A percentile compares a stretch with the other conserved stretches of the same genome.
These are phyloP conservation scores for Pichia pseudocactophila DNA, from an alignment of 805 yeast species.

Conservation along the genomic window DNA sequence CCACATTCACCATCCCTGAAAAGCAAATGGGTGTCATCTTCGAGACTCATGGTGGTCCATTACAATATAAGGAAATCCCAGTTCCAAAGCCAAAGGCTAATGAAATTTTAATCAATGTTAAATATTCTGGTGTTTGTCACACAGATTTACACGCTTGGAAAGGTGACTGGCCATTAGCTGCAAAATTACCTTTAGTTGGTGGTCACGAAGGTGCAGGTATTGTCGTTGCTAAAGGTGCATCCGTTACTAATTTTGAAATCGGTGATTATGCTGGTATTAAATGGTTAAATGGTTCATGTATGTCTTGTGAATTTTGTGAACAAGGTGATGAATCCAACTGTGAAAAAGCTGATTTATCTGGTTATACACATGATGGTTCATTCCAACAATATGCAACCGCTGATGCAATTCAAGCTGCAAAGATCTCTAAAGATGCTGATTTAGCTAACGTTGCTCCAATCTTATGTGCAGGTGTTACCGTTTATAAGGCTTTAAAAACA, in stretches of 20 bases:
- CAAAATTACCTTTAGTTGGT: conserved; percentile 54
- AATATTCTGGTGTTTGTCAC: conserved; percentile 70
- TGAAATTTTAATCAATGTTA: conserved; percentile 56
- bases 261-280: conserved; percentile 64
- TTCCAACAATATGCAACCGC: conserved; percentile 49
- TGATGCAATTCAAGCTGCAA: conserved; percentile 43
- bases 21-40: conserved; percentile 67
- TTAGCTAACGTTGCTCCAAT: conserved; percentile 41
- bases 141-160: conserved; percentile 70
- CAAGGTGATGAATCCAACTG: conserved; percentile 56
- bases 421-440: conserved; percentile 37
- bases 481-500: conserved; percentile 45
- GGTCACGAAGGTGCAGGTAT: conserved; percentile 73
- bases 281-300: conserved; percentile 62
- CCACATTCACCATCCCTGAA: conserved; percentile 38
- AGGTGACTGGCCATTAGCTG: conserved; percentile 61
- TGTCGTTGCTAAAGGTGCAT: conserved; percentile 54
- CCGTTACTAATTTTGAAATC: conserved; percentile 49
- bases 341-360: conserved; percentile 59
- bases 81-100: conserved; percentile 59
- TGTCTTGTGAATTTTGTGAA: conserved; percentile 57
- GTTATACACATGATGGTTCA: conserved; percentile 64
- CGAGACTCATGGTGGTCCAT: conserved; percentile 54
- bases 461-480: conserved; percentile 47
- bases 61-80: conserved; percentile 63